phyloP scores from a whole-genome alignment of 1,139 yeast species.

The Blastobotrys aristatus region DNA sequence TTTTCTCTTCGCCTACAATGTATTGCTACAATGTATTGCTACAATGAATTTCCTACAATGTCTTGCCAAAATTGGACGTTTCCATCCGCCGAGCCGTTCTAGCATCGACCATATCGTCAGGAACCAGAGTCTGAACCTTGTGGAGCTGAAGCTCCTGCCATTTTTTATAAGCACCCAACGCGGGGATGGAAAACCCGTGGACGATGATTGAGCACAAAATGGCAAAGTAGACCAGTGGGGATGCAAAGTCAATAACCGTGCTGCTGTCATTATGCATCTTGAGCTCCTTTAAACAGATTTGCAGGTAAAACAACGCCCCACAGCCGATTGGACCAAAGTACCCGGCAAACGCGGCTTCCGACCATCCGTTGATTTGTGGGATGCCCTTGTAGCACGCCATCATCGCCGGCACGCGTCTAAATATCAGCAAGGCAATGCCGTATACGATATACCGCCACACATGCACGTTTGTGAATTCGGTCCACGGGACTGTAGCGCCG shows the following conservation, averaged over 20 bases:
- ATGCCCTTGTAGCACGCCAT: slow-evolving; percentile 33
- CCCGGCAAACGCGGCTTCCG: slow-evolving; percentile 41
- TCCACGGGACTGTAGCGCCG: slow-evolving; percentile 39
- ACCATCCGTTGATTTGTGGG: slow-evolving; percentile 37
- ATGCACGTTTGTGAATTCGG: slow-evolving; percentile 24
- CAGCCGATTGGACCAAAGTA: slow-evolving; percentile 46
- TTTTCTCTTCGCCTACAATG: too few species aligned
- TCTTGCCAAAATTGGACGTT: too few species aligned
- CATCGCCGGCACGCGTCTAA: slow-evolving; percentile 38
- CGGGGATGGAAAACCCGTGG: slow-evolving; percentile 32
- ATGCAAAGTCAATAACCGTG: slow-evolving; percentile 19
- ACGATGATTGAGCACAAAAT: slow-evolving; percentile 29
- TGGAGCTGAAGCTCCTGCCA: not conserved
- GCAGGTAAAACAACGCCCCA: slow-evolving; percentile 37
- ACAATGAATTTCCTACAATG: too few species aligned
- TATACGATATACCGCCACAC: slow-evolving; percentile 35
- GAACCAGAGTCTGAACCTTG: too few species aligned
- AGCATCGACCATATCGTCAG: too few species aligned
- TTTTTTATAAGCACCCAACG: slow-evolving; percentile 4
- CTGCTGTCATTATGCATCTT: slow-evolving; percentile 15
- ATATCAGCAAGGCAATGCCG: slow-evolving; percentile 31
- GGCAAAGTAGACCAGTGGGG: slow-evolving; percentile 29
- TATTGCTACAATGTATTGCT: too few species aligned
- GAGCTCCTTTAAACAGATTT: slow-evolving; percentile 25
- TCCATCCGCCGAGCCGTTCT: too few species aligned